A percentile compares a stretch with the other conserved stretches of the same genome.
These are phyloP conservation scores for Saccharum hybrid DNA, from an alignment of 202 grass and related monocot species.

Conservation along the genomic window DNA sequence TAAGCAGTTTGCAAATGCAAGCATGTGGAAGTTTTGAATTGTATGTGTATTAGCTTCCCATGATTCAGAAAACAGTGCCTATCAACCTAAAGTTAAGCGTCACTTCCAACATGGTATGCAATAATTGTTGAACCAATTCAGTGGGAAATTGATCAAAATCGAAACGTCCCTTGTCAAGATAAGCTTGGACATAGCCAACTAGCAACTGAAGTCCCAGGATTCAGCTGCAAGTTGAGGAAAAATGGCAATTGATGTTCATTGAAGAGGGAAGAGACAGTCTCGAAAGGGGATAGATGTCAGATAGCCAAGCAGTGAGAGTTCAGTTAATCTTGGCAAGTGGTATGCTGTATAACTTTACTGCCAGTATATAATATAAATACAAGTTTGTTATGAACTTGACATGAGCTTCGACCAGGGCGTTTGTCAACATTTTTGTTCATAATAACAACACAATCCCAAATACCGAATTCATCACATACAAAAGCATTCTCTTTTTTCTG, in stretches of 20 bases:
- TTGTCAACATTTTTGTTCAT: constrained; percentile 6
- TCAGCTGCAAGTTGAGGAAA: background rate
- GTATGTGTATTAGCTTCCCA: background rate
- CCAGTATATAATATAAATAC: too few relatives aligned
- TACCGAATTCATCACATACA: background rate
- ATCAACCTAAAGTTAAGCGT: background rate
- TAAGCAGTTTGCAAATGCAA: constrained; percentile 1
- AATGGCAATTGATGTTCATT: constrained; percentile 12
- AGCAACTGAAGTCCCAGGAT: background rate
- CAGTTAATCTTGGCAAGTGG: background rate
- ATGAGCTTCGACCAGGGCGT: background rate
- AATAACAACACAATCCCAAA: constrained; percentile 2
- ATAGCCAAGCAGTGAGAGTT: background rate
- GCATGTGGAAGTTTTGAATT: constrained; percentile 8
- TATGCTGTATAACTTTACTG: too few relatives aligned
- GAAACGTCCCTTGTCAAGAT: background rate
- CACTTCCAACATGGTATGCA: background rate
- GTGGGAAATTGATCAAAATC: background rate
- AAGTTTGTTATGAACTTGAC: background rate
- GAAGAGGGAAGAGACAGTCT: background rate
- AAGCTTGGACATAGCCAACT: background rate
- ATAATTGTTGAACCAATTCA: constrained; percentile 5
- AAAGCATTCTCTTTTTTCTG: background rate
- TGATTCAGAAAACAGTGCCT: constrained; percentile 4
- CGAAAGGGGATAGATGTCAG: background rate